Conservation (phyloP, 2,329 filamentous ascomycete genomes). For the Clonostachys solani region DNA sequence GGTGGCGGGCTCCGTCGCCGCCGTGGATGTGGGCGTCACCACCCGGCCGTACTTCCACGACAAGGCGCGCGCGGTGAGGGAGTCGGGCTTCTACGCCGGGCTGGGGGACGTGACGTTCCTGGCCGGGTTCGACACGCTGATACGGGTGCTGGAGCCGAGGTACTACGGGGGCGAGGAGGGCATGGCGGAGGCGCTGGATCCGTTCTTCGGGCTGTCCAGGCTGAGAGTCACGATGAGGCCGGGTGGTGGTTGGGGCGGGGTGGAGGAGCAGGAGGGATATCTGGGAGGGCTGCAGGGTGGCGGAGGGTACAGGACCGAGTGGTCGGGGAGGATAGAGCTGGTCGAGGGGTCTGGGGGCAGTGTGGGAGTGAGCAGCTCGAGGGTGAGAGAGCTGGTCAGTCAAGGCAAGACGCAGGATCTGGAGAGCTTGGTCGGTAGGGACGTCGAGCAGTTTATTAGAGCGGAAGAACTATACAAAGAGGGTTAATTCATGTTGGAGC, state of each 20-base stretch:
- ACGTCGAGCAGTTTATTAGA: slow-evolving; percentile 55
- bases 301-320: slow-evolving; percentile 44
- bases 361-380: slow-evolving; percentile 54
- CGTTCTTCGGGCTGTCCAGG: slow-evolving; percentile 59
- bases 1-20: slow-evolving; percentile 8
- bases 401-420: slow-evolving; percentile 41
- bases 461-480: slow-evolving; percentile 48
- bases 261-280: slow-evolving; percentile 35
- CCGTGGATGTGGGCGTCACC: slow-evolving; percentile 66
- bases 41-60: slow-evolving; percentile 70
- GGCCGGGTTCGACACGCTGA: slow-evolving; percentile 71
- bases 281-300: slow-evolving; percentile 44
- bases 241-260: slow-evolving; percentile 53
- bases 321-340: slow-evolving; percentile 62
- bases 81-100: slow-evolving; percentile 32
- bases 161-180: slow-evolving; percentile 49
- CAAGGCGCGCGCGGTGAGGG: slow-evolving; percentile 58
- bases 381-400: slow-evolving; percentile 53
- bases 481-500: background rate
- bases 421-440: slow-evolving; percentile 46
- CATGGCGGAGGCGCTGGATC: slow-evolving; percentile 51
- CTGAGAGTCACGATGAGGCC: slow-evolving; percentile 62
- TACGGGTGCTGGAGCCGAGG: slow-evolving; percentile 67
- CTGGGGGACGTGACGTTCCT: slow-evolving; percentile 41
- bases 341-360: slow-evolving; percentile 42